Base-by-base conservation (phyloP, 2,329 filamentous ascomycete genomes). In the Hypoxylon sp. region DNA sequence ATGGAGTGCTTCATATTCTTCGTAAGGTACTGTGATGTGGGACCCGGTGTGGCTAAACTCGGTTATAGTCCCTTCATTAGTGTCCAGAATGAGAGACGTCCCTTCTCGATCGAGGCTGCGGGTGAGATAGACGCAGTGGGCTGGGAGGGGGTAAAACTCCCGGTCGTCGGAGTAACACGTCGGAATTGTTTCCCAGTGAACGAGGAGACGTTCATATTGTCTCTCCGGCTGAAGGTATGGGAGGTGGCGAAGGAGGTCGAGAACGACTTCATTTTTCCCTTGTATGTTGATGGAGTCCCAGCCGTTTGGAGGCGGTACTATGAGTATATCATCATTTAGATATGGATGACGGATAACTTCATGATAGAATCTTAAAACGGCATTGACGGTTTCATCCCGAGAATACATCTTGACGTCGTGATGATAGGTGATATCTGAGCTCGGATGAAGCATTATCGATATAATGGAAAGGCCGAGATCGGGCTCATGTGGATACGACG, bases 221-320 rank as follows among this genome's bases (percentile, higher is more conserved):
- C 37, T 50, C 9, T 19, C 35, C 13, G 33, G 2, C 3, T 24
- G 24, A 9, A 65, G 55, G 22, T 65, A 65, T 50, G 62, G 62
- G 39, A 65, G 62, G 19, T 65, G 55, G 10, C 26, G 55, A n/a
- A 65, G 62, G 46, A 65, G 44, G n/a, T 65, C 55, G 3, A 65
- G 50, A 2, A 65, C 62, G 8, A 42, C 50, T 46, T 59, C 42
- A 3, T 39, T 60, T 50, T 65, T 65, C n/a, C 50, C 44, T 35
- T 51, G 24, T 22, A 60, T 50, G 4, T 17, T 60, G 2, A 60
- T 44, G 17, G 17, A 50, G 8, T 31, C 11, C 55, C 55, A 60
- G 24, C 62, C 62, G 6, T 17, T 31, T 26, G 17, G 13, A 42
- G 55, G 42, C 1, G 62, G 55, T 37, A 65, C 2, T 8, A 55